phyloP scores from a whole-genome alignment of 306 rosid genomes.

The Cucumis melo region DNA sequence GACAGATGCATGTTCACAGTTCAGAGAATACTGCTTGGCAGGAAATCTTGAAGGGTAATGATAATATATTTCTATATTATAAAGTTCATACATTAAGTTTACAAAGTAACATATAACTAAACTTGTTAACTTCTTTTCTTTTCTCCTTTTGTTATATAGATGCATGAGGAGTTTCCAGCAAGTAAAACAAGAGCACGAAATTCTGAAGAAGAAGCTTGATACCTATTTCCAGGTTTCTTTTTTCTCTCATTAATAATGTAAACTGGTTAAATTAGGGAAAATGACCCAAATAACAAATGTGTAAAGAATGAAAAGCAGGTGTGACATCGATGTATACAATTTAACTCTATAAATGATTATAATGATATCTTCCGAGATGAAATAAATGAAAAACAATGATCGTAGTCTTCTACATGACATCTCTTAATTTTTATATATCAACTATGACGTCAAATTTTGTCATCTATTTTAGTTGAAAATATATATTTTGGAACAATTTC shows the following conservation, averaged over 20 bases:
- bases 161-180: conserved; percentile 51
- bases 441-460: no score
- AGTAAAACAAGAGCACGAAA: conserved; percentile 46
- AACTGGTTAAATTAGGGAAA: no score
- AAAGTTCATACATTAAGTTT: neutral
- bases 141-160: conserved; percentile 17
- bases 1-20: conserved; percentile 39
- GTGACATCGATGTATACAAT: no score
- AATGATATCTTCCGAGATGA: no score
- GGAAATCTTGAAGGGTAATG: conserved; percentile 50
- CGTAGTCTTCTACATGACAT: no score
- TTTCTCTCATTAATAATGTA: neutral
- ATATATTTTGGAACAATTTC: neutral
- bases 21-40: conserved; percentile 48
- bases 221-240: conserved; percentile 46
- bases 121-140: neutral
- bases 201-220: conserved; percentile 47
- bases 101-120: neutral
- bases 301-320: no score
- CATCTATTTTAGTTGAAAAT: no score
- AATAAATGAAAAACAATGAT: no score
- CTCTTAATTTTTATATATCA: no score
- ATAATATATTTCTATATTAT: neutral
- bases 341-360: no score
- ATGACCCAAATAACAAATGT: no score